Base-by-base conservation (phyloP, 2,329 filamentous ascomycete genomes). In the Apiospora kogelbergensis region DNA sequence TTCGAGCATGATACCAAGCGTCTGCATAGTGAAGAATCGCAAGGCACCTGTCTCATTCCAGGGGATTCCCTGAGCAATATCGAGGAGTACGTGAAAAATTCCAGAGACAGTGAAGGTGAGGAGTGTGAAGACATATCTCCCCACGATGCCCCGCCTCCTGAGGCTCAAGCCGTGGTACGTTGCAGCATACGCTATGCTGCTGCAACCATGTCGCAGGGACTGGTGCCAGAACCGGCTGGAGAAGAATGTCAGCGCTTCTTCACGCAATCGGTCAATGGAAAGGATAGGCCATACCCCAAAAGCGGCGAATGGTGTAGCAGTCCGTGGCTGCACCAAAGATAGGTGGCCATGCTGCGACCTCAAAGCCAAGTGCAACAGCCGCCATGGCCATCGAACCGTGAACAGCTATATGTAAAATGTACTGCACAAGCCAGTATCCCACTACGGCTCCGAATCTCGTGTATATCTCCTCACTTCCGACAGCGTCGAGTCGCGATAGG, bases 1-100 rank as follows among this genome's bases (percentile, higher is more conserved):
- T 30, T 65, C 63, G 37, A 65, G 6, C 9, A 42, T 42, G 33
- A 65, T 65, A 13, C 13, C 33, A 30, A 42, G 30, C 11, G 37
- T 26, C 33, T 65, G 63, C 63, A 65, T 42, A 6, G 42, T 7
- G 63, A 65, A 65, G 22, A 65, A 65, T 15, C 13, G 63, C 33
- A 65, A 9, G 6, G 63, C 37, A 17, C 63, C 63, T 20, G 20
- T n/a, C 6, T 41, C 63, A 7, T 42, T 7, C 63, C 63, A 65
- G 6, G 63, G 63, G 20, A 65, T 30, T 17, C 63, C 63, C 63
- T 24, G 17, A 13, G 15, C 17, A 30, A 17, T 13, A 40, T 65
- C 63, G 41, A 15, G 15, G 6, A 65, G 13, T 6, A 6, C 10
- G 63, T 65, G 63, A 17, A 65, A 22, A n/a, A 30, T n/a, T n/a